Conservation (phyloP, 345 rosid genomes). For the Aquilaria sinensis region DNA sequence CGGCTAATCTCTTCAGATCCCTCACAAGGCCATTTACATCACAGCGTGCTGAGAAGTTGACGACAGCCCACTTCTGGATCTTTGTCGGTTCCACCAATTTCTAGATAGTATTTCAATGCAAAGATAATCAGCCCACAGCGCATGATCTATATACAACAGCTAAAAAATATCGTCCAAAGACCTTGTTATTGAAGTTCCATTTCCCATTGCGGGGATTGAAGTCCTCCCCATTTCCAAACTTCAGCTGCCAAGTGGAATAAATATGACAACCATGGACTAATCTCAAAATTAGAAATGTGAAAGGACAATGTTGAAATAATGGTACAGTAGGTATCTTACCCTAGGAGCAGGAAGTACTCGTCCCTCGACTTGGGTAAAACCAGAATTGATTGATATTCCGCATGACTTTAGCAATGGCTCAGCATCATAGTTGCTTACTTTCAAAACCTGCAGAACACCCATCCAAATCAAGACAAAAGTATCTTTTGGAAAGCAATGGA, state of each 20-base stretch:
- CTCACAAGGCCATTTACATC: conserved; percentile 42
- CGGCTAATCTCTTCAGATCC: conserved; percentile 59
- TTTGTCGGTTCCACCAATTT: conserved; percentile 68
- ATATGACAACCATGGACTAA: conserved; percentile 3
- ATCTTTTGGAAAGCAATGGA: conserved; percentile 4
- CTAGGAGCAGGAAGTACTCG: conserved; percentile 74
- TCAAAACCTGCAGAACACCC: conserved; percentile 49
- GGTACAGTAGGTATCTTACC: conserved; percentile 23
- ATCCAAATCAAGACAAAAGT: conserved; percentile 1
- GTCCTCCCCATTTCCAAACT: conserved; percentile 80
- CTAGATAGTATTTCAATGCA: conserved; percentile 25
- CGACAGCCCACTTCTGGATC: conserved; percentile 78
- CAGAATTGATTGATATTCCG: conserved; percentile 53
- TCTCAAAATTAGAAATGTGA: neutral
- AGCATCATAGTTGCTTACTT: conserved; percentile 55
- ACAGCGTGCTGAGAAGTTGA: conserved; percentile 87
- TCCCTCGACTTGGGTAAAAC: conserved; percentile 74
- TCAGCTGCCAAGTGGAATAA: conserved; percentile 40
- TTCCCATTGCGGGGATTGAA: conserved; percentile 72
- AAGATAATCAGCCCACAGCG: conserved; percentile 10
- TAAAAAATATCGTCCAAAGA: conserved; percentile 9
- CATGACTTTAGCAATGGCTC: conserved; percentile 65
- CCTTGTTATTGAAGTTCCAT: conserved; percentile 95
- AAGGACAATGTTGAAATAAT: neutral
- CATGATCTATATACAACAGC: neutral